These are phyloP conservation scores for Colletotrichum liriopes DNA, from an alignment of 2,329 filamentous ascomycete genomes.

Conservation along the genomic window DNA sequence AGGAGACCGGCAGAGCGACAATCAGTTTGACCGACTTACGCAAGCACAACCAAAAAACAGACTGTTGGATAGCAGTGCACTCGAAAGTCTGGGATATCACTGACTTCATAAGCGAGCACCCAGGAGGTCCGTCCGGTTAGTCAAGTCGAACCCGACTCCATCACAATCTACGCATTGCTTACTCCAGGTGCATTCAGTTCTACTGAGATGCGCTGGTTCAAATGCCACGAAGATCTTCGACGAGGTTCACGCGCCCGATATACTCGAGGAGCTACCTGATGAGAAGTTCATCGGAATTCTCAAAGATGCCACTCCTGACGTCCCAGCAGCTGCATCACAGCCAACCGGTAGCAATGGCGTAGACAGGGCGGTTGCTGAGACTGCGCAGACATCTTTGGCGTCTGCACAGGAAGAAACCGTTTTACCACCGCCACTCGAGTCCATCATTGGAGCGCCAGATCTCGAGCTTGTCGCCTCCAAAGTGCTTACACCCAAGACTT, in stretches of 20 bases:
- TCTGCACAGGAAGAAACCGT: constrained; percentile 64
- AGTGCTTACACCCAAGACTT: constrained; percentile 45
- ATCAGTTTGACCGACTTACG: constrained; percentile 57
- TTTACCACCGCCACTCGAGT: constrained; percentile 50
- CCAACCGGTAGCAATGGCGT: constrained; percentile 59
- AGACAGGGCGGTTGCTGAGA: neutral
- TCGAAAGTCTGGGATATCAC: constrained; percentile 80
- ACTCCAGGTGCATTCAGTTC: constrained; percentile 57
- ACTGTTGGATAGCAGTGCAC: constrained; percentile 80
- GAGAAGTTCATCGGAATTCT: constrained; percentile 48
- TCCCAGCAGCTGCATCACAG: constrained; percentile 57
- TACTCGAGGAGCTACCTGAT: constrained; percentile 49
- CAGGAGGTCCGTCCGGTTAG: constrained; percentile 55
- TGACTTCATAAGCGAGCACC: constrained; percentile 68
- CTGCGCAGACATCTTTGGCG: constrained; percentile 45
- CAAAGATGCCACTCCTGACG: constrained; percentile 51
- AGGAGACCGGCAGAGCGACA: constrained; percentile 17
- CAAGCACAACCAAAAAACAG: constrained; percentile 61
- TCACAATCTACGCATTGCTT: neutral
- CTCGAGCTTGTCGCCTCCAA: constrained; percentile 54
- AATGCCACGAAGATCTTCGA: constrained; percentile 55
- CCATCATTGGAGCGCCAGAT: constrained; percentile 54
- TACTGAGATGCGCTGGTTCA: constrained; percentile 56
- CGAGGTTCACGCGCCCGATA: constrained; percentile 50
- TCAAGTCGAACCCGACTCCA: neutral